Evolutionary conservation across 768 basidiomycete species (phyloP).

Genomic region (Tricholoma hemisulphureum): DNA sequence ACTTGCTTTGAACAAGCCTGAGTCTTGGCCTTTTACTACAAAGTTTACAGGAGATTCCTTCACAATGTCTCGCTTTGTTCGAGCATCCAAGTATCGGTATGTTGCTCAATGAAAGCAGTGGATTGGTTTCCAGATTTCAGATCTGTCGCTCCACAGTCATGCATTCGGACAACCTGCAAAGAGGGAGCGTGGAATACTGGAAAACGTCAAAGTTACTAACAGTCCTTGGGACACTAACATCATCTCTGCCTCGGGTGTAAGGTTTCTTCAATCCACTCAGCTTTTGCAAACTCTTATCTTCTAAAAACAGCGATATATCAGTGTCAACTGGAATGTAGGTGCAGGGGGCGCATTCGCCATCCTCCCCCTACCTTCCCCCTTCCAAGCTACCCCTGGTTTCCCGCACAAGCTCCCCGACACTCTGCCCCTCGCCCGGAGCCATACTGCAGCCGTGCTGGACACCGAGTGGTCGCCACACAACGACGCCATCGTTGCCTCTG

Average conservation of each 20-base stretch:
- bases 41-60: not conserved
- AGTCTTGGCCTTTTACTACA: too few relatives aligned
- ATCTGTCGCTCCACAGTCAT: constrained; percentile 51
- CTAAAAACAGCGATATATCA: constrained; percentile 67
- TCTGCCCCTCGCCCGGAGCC: constrained; percentile 86
- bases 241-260: constrained; percentile 77
- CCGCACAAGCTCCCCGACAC: constrained; percentile 87
- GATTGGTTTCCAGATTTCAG: constrained; percentile 2
- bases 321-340: constrained; percentile 91
- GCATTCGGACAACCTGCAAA: constrained; percentile 89
- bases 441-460: constrained; percentile 84
- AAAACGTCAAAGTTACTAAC: constrained; percentile 83
- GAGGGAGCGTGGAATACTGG: constrained; percentile 69
- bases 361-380: constrained; percentile 79
- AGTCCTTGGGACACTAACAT: constrained; percentile 98
- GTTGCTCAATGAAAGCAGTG: constrained; percentile 18
- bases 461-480: constrained; percentile 97
- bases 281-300: not conserved
- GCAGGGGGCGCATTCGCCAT: constrained; percentile 96
- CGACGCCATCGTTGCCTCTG: constrained; percentile 87
- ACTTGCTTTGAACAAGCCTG: too few relatives aligned
- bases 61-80: constrained; percentile 81
- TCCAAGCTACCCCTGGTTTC: constrained; percentile 50
- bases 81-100: constrained; percentile 84
- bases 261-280: constrained; percentile 23